Base-by-base conservation (phyloP, 2,329 filamentous ascomycete genomes). In the Dothistroma pini region DNA sequence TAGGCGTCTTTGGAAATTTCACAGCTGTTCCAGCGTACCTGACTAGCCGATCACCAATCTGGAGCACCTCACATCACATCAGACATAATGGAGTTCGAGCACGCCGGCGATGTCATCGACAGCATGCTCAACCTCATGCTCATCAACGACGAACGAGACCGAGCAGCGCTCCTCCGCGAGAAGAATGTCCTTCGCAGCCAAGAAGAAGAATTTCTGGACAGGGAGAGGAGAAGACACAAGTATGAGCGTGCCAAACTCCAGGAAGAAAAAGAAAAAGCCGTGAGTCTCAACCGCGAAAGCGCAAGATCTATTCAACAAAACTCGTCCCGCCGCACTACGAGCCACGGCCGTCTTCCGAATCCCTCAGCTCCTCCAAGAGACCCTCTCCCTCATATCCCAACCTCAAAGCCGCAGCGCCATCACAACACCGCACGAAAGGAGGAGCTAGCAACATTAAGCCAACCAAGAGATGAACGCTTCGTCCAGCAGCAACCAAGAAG, bases 91-190 rank as follows among this genome's bases (percentile, higher is more conserved):
- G 41, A 44, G n/a, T 44, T 44, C 41, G 41, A 44, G 16, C 41
- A 44, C 14, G 41, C 41, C 41, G 41, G 41, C 41, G 41, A 44
- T n/a, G 41, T 44, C 41, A 19, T 44, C n/a, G 41, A 44, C 41
- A 19, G 14, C 41, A 53, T 53, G 31, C 51, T 53, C 11, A 19
- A 53, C 51, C 51, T 53, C 11, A 53, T 53, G 51, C 31, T 21
- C 31, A 53, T 53, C 7, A 35, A 21, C n/a, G 29, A 53, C 31
- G 51, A 53, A 53, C 25, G n/a, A 7, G 51, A 32, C n/a, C 25
- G 51, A 34, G 25, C 25, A 35, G 31, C 12, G 10, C 51, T 32
- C 5, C 25, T 53, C n/a, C 51, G 51, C 12, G 51, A 53, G 16
- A n/a, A 32, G 31, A 29, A 53, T 31, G 29, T 10, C n/a, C 25